phyloP scores from a whole-genome alignment of 352 stramenopile species.

The Phytophthora lateralis region DNA sequence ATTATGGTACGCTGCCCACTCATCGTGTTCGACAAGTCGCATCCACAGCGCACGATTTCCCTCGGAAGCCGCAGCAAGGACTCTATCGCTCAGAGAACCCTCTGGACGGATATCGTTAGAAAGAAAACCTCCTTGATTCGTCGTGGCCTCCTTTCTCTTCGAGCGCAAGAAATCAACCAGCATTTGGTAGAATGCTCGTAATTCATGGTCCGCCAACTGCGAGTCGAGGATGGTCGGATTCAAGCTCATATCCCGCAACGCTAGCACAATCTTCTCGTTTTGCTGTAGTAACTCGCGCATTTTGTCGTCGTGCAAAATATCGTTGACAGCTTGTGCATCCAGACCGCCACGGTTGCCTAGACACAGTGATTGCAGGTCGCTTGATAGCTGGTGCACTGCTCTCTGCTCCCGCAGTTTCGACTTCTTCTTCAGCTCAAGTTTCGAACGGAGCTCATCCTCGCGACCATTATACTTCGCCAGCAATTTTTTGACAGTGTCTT shows the following conservation, averaged over 20 bases:
- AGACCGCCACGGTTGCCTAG: conserved; percentile 38
- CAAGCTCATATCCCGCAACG: conserved; percentile 73
- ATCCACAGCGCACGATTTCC: conserved; percentile 34
- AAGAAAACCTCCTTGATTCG: neutral
- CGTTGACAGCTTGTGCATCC: conserved; percentile 47
- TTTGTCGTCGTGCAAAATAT: conserved; percentile 49
- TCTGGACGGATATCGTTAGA: neutral
- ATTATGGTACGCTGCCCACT: conserved; percentile 42
- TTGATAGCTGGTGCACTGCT: conserved; percentile 35
- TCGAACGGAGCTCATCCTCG: conserved; percentile 47
- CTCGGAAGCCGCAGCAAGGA: conserved; percentile 32
- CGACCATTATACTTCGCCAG: conserved; percentile 47
- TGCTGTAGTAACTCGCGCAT: conserved; percentile 48
- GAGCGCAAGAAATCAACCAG: conserved; percentile 47
- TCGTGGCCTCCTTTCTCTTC: conserved; percentile 17
- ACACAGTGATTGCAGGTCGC: conserved; percentile 49
- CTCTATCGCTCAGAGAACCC: conserved; percentile 44
- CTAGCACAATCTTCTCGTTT: conserved; percentile 53
- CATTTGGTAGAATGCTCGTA: conserved; percentile 64
- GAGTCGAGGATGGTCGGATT: conserved; percentile 50
- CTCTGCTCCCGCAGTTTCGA: conserved; percentile 28
- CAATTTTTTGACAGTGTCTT: conserved; percentile 41
- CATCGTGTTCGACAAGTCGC: conserved; percentile 17
- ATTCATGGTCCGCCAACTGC: conserved; percentile 48
- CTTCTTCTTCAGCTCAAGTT: conserved; percentile 41